Base-by-base conservation (phyloP, 169 alveolate genomes). In the Eimeria sp. region DNA sequence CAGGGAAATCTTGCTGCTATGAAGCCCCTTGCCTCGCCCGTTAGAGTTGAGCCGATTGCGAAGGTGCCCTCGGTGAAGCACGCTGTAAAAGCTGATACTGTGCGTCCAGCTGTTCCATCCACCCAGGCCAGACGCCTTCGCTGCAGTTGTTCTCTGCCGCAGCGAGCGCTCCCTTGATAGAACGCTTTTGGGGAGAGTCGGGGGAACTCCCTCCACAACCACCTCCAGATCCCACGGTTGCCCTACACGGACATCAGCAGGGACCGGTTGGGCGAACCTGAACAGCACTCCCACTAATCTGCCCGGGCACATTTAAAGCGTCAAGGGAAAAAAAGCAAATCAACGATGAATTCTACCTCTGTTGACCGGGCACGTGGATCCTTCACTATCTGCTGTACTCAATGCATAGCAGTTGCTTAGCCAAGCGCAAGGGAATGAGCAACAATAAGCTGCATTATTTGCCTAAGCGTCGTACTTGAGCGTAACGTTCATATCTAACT, bases 141-240 rank as follows among this genome's bases (percentile, higher is more conserved):
- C 67, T 25, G 72, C 11, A 16, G n/a, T 45, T 58, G 82, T 45
- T 40, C 63, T 82, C 80, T 86, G 25, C 80, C 93, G 80, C 11
- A 70, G 49, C n/a, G 49, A 40, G 82, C 61, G 63, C 27, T 86
- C 93, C n/a, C 72, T 45, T 34, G 51, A 30, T n/a, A 86, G 82
- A 22, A 86, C 49, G 10, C 45, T 63, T 49, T 61, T 63, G 34
- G 49, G 27, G 93, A 63, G 45, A n/a, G 61, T 63, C 47, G 72
- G 40, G 22, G 25, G 3, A 16, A 16, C 14, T 51, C 63, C 47
- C 0, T 34, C 63, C 43, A 86, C 65, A 58, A 34, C 63, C 43
- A 86, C 93, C 63, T 86, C 93, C 25, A 86, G 82, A 43, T 86
- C 82, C 93, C 93, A 86, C 9, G 70, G 93, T 63, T 86, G 93